Conservation (phyloP, 192 early-diverging fungal genomes). For the Cetraspora pellucida region DNA sequence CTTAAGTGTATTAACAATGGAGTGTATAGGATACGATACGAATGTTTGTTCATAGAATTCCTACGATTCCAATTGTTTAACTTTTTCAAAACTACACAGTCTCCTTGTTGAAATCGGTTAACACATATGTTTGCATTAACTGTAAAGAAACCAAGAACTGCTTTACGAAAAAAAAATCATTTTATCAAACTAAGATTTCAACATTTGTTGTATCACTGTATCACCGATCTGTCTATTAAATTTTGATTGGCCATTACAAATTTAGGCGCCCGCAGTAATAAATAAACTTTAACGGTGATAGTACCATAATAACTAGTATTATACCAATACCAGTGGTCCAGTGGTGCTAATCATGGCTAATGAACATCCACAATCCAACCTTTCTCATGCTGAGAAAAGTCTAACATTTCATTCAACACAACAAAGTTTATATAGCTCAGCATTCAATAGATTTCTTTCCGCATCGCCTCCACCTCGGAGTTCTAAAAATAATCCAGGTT, state of each 20-base stretch:
- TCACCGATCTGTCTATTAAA: background rate
- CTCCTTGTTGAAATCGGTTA: too few species aligned
- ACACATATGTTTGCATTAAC: too few species aligned
- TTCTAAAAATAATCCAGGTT: background rate
- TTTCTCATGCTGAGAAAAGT: background rate
- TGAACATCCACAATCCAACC: conserved; percentile 2
- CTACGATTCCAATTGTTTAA: too few species aligned
- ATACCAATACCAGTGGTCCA: background rate
- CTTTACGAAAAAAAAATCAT: too few species aligned
- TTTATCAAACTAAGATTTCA: too few species aligned
- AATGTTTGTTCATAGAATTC: too few species aligned
- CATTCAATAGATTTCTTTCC: background rate
- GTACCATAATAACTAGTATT: conserved; percentile 15
- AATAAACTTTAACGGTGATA: conserved; percentile 9
- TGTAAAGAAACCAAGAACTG: too few species aligned
- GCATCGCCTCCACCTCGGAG: background rate
- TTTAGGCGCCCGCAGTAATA: background rate
- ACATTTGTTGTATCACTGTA: too few species aligned
- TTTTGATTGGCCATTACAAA: background rate
- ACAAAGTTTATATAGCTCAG: background rate
- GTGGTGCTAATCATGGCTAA: conserved; percentile 25
- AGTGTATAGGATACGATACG: too few species aligned
- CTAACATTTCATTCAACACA: background rate
- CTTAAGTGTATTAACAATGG: too few species aligned
- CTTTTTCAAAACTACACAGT: too few species aligned